Evolutionary conservation across 139 green algal genomes (phyloP).

Genomic region (Choricystis sp.): DNA sequence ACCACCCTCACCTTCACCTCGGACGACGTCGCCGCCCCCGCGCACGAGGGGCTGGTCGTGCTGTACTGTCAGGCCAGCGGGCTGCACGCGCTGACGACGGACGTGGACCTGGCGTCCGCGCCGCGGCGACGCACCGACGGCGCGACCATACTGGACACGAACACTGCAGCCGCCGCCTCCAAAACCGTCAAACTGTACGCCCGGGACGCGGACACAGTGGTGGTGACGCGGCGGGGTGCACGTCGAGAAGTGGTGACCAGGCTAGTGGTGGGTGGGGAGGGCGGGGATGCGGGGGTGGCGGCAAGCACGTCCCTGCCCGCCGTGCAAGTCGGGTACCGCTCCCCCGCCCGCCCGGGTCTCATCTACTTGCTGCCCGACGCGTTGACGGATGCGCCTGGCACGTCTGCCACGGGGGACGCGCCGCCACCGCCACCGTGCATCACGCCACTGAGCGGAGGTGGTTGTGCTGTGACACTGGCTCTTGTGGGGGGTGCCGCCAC

Average conservation of each 20-base stretch:
- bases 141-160: not conserved
- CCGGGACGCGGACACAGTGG: not conserved
- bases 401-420: too few relatives aligned
- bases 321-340: not conserved
- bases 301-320: too few relatives aligned
- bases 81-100: not conserved
- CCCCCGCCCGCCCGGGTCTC: not conserved
- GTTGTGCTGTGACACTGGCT: too few relatives aligned
- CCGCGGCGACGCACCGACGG: not conserved
- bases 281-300: too few relatives aligned
- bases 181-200: not conserved
- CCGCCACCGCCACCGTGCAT: too few relatives aligned
- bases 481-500: too few relatives aligned
- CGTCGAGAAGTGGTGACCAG: not conserved
- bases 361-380: not conserved
- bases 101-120: not conserved
- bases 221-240: not conserved
- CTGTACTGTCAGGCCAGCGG: not conserved
- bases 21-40: not conserved
- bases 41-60: not conserved
- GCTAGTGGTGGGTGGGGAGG: not conserved
- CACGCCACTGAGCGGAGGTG: too few relatives aligned
- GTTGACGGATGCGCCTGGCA: too few relatives aligned
- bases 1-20: not conserved
- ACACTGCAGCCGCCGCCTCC: too few relatives aligned